Percentiles rank a stretch among this genome's conserved stretches.
These are phyloP conservation scores for Aspergillus jensenii DNA, from an alignment of 2,329 filamentous ascomycete genomes.

Conservation along the genomic window DNA sequence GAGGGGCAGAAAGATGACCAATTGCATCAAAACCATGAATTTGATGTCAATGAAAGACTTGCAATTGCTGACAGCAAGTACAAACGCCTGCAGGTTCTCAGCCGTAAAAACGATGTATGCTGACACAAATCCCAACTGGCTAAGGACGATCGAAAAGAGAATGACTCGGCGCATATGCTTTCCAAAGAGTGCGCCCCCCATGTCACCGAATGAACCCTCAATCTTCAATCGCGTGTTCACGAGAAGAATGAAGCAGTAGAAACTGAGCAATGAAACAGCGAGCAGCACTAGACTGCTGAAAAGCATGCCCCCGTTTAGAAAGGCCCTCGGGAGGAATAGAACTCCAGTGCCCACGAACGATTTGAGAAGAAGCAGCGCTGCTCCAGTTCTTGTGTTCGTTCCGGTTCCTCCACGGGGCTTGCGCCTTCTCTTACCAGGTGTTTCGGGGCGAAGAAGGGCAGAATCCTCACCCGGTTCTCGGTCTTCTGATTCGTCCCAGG, in stretches of 20 bases:
- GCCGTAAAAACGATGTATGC: conserved; percentile 97
- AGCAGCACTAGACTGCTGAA: conserved; percentile 94
- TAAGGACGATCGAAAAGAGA: conserved; percentile 87
- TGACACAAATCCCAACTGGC: conserved; percentile 90
- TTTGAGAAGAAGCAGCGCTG: conserved; percentile 84
- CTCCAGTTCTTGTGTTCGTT: conserved; percentile 75
- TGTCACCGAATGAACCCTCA: conserved; percentile 95
- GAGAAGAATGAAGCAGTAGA: conserved; percentile 95
- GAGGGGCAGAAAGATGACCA: conserved; percentile 91
- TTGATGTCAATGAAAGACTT: conserved; percentile 81
- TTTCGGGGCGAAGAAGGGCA: conserved; percentile 68
- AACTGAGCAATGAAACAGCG: conserved; percentile 79
- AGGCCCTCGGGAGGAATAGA: conserved; percentile 87
- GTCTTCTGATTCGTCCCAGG: conserved; percentile 60
- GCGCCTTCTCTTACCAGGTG: conserved; percentile 70
- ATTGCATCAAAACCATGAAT: conserved; percentile 88
- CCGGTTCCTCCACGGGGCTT: conserved; percentile 72
- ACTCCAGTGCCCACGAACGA: conserved; percentile 98
- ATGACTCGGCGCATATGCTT: conserved; percentile 87
- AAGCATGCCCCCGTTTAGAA: conserved; percentile 94
- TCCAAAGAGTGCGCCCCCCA: conserved; percentile 88
- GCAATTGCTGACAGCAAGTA: conserved; percentile 87
- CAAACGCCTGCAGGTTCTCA: conserved; percentile 92
- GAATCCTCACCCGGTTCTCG: conserved; percentile 86
- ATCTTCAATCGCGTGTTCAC: conserved; percentile 82